Percentiles rank a stretch among this genome's conserved stretches.
phyloP scores from a whole-genome alignment of 139 green algal species.

The Chlamydomonas applanata region DNA sequence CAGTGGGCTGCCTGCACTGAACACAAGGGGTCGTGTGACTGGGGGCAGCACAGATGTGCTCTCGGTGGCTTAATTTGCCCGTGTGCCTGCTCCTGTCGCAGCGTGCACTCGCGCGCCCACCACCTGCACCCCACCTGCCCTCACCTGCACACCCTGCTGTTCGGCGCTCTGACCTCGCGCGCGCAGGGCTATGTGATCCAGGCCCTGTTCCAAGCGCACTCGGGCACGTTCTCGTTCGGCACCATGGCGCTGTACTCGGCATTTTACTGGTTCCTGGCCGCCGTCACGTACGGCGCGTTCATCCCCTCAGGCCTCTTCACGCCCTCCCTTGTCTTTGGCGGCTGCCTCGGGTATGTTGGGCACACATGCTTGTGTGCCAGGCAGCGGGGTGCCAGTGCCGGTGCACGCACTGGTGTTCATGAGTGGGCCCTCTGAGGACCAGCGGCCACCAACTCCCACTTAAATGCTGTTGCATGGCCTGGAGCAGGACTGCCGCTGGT shows the following conservation, averaged over 20 bases:
- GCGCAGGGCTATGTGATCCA: slow-evolving; percentile 31
- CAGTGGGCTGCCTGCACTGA: no score
- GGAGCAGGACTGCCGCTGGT: no score
- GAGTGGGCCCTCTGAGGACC: background rate
- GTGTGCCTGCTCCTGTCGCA: no score
- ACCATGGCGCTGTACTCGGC: slow-evolving; percentile 43
- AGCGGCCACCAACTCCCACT: no score
- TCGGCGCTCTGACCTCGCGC: background rate
- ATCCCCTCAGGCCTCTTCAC: slow-evolving; percentile 64
- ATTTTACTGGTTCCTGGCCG: slow-evolving; percentile 52
- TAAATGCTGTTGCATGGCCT: no score
- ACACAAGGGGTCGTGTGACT: no score
- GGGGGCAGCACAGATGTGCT: no score
- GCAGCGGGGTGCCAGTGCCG: background rate
- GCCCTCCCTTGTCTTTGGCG: slow-evolving; percentile 54
- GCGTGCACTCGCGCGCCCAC: no score
- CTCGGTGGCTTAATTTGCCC: no score
- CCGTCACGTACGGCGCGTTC: slow-evolving; percentile 60
- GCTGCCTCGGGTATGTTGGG: slow-evolving; percentile 40
- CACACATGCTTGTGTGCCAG: background rate
- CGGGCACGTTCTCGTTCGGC: slow-evolving; percentile 41
- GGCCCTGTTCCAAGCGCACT: slow-evolving; percentile 43
- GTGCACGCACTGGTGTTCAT: background rate
- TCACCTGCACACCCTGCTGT: no score
- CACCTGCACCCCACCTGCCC: no score